Evolutionary conservation across 768 basidiomycete species (phyloP).

Genomic region (Hericium erinaceus): DNA sequence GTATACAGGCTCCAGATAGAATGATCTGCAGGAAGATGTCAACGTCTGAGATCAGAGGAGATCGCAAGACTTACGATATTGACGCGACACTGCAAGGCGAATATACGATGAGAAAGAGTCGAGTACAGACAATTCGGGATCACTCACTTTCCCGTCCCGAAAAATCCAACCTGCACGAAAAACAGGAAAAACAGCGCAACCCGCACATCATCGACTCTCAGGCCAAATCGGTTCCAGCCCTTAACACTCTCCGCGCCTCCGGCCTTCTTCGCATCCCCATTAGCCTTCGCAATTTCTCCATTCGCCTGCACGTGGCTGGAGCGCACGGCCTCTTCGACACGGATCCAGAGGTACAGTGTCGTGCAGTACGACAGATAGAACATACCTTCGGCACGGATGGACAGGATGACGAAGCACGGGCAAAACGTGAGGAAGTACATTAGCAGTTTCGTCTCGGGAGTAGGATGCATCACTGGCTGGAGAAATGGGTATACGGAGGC

Average conservation of each 20-base stretch:
- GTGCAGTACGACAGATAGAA: conserved; percentile 67
- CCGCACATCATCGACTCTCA: conserved; percentile 47
- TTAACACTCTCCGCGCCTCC: not conserved
- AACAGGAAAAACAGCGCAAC: conserved; percentile 78
- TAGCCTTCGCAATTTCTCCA: not conserved
- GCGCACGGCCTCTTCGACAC: conserved; percentile 40
- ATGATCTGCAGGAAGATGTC: conserved; percentile 73
- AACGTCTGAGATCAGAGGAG: conserved; percentile 2
- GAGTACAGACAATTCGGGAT: not conserved
- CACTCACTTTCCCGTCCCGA: conserved; percentile 75
- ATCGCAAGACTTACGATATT: conserved; percentile 5
- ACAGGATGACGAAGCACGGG: conserved; percentile 69
- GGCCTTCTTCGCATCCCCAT: not conserved
- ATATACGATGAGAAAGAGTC: not conserved
- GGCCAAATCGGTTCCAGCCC: conserved; percentile 13
- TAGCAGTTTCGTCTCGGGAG: conserved; percentile 40
- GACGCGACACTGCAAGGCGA: conserved; percentile 14
- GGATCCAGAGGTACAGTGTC: conserved; percentile 59
- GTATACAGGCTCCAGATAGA: conserved; percentile 84
- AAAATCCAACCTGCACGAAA: conserved; percentile 82
- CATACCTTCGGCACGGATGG: conserved; percentile 73
- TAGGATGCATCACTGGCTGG: conserved; percentile 34
- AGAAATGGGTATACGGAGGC: conserved; percentile 44
- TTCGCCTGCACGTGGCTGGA: not conserved
- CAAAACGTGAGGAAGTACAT: conserved; percentile 64